Base-by-base conservation (phyloP, 495 filamentous ascomycete genomes). In the Lophiotrema nucula region DNA sequence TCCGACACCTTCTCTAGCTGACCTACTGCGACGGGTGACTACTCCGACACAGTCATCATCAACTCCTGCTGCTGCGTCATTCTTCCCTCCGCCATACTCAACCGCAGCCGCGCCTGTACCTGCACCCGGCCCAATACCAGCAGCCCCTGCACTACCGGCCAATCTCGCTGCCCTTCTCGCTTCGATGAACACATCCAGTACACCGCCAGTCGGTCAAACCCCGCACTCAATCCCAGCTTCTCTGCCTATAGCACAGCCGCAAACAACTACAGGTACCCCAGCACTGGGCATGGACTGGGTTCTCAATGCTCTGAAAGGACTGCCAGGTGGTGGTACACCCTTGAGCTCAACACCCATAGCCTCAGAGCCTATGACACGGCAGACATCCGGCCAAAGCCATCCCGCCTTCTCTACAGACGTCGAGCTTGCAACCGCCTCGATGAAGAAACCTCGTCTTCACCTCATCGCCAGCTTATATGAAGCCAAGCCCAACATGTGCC, bases 391-490 rank as follows among this genome's bases (percentile, higher is more conserved):
- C 49, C 18, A 27, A 35, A 24, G 69, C 69, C 10, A 68, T 72
- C 27, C 60, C 74, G 33, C 72, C 75, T 42, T n/a, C 31, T 8
- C n/a, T 43, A 81, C 83, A 65, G 82, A 84, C 67, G 83, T 90
- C 48, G 77, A 84, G 62, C 74, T 92, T 72, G 87, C 78, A 53
- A 79, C 85, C 21, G 78, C 83, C 11, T 90, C 89, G 46, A 80
- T 96, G 75, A 83, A 84, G 88, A 93, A 87, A 65, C 88, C 85
- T 64, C 89, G 88, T 41, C 83, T 83, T 15, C 75, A 89, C 62
- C 74, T 96, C 21, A 76, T 95, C 13, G 74, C 82, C 33, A 77
- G 76, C 28, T 79, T 97, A 4, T 91, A 93, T 70, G 89, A 90
- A 56, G 77, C 84, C 31, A 79, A 86, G 33, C 88, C 92, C 4